Evolutionary conservation across 768 basidiomycete genomes (phyloP).

Genomic region (Vararia minispora): DNA sequence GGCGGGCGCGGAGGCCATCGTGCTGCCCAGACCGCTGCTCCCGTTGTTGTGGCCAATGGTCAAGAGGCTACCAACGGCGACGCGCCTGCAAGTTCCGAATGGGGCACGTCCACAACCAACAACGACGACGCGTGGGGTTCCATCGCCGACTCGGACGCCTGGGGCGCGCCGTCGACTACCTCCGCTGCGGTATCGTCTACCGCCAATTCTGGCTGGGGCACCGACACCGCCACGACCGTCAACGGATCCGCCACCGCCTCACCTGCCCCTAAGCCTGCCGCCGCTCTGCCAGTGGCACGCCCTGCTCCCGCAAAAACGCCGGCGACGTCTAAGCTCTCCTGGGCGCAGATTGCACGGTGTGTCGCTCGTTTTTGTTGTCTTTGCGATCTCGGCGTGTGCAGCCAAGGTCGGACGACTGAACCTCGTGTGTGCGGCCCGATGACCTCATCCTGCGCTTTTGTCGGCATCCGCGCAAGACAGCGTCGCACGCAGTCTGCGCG

Average conservation of each 20-base stretch:
- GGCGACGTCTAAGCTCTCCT: slow-evolving; percentile 68
- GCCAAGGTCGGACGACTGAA: too few relatives aligned
- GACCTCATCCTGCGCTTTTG: too few relatives aligned
- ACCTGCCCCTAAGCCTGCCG: slow-evolving; percentile 23
- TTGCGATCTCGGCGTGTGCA: neutral
- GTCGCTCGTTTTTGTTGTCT: slow-evolving; percentile 15
- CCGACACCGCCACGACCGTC: slow-evolving; percentile 16
- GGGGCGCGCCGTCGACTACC: slow-evolving; percentile 17
- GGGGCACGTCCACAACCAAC: too few relatives aligned
- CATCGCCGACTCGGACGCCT: slow-evolving; percentile 17
- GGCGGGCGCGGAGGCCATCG: slow-evolving; percentile 40
- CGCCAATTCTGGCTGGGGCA: slow-evolving; percentile 20
- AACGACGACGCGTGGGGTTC: slow-evolving; percentile 13
- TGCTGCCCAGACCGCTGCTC: slow-evolving; percentile 27
- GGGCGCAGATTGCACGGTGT: slow-evolving; percentile 78
- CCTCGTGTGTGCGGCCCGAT: too few relatives aligned
- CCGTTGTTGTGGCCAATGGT: slow-evolving; percentile 2
- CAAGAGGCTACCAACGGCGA: slow-evolving; percentile 12
- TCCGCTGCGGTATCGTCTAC: slow-evolving; percentile 21
- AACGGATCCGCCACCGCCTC: slow-evolving; percentile 19
- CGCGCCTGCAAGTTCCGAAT: too few relatives aligned
- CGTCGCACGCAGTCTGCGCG: too few relatives aligned
- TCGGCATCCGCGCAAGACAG: too few relatives aligned
- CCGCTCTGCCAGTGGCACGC: slow-evolving; percentile 12
- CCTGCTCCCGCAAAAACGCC: slow-evolving; percentile 38